phyloP scores from a whole-genome alignment of 2,329 filamentous ascomycete species.

The Claviceps pusilla region DNA sequence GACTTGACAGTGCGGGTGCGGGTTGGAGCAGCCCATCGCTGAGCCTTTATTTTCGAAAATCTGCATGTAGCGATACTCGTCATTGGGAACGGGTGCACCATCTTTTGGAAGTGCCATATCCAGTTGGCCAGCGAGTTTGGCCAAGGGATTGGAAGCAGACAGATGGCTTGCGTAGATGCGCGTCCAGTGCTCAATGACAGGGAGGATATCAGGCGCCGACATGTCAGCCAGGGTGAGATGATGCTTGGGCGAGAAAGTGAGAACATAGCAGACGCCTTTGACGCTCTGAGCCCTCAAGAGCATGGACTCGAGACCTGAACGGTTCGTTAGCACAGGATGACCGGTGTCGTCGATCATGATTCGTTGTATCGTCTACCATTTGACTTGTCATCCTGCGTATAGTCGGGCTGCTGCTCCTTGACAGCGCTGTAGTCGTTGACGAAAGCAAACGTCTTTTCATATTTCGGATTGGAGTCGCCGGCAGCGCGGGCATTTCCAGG shows the following conservation, averaged over 20 bases:
- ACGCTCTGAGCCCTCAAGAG: conserved; percentile 74
- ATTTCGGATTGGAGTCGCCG: conserved; percentile 74
- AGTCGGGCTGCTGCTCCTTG: conserved; percentile 80
- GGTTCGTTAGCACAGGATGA: background rate
- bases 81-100: conserved; percentile 35
- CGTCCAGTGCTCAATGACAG: conserved; percentile 81
- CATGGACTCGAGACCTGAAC: conserved; percentile 51
- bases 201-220: conserved; percentile 57
- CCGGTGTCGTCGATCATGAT: background rate
- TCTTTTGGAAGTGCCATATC: conserved; percentile 24
- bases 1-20: conserved; percentile 90
- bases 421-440: conserved; percentile 97
- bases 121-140: conserved; percentile 22
- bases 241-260: conserved; percentile 85
- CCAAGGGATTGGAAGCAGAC: conserved; percentile 53
- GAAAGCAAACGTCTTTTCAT: conserved; percentile 79
- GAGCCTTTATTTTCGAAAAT: conserved; percentile 98
- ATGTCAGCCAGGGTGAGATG: conserved; percentile 89
- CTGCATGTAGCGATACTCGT: conserved; percentile 92
- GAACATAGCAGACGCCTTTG: conserved; percentile 90
- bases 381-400: conserved; percentile 31
- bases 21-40: conserved; percentile 97
- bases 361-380: conserved; percentile 16
- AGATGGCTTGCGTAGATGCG: conserved; percentile 75
- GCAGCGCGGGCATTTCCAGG: conserved; percentile 80